These are phyloP conservation scores for Pseudogymnoascus sp. DNA, from an alignment of 2,329 filamentous ascomycete genomes.

Conservation along the genomic window DNA sequence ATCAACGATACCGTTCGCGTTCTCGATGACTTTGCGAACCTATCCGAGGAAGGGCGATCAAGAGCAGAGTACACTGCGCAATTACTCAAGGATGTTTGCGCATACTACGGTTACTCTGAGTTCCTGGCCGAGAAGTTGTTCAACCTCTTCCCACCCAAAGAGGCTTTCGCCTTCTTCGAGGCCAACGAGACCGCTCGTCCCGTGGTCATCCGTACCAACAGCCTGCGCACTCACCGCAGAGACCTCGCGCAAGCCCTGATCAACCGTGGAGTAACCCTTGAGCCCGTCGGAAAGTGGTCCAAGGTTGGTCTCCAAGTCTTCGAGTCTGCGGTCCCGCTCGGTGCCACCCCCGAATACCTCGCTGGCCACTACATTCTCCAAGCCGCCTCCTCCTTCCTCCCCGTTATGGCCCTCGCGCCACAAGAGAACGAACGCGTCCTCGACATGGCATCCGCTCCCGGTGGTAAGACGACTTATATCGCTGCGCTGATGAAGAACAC, in stretches of 20 bases:
- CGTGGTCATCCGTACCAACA: conserved; percentile 95
- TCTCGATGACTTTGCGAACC: conserved; percentile 76
- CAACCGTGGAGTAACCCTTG: conserved; percentile 90
- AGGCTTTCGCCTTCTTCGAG: conserved; percentile 97
- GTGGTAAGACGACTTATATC: conserved; percentile 93
- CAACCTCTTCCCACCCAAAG: conserved; percentile 81
- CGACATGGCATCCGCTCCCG: conserved; percentile 88
- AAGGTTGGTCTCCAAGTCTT: conserved; percentile 97
- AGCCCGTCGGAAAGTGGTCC: conserved; percentile 97
- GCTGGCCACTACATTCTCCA: conserved; percentile 97
- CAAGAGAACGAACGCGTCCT: conserved; percentile 88
- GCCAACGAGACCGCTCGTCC: conserved; percentile 93
- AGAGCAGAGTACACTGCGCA: conserved; percentile 82
- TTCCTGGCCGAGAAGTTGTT: conserved; percentile 96
- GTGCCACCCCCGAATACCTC: conserved; percentile 94
- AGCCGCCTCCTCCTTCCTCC: conserved; percentile 91
- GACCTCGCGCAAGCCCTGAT: conserved; percentile 90
- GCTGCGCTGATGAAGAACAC: conserved; percentile 98
- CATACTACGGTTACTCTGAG: conserved; percentile 92
- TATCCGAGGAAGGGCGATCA: conserved; percentile 72
- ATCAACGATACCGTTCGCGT: conserved; percentile 93
- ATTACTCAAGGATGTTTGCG: conserved; percentile 83
- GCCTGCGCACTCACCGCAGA: conserved; percentile 65
- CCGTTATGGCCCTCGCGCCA: conserved; percentile 92
- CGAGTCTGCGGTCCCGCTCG: conserved; percentile 70